Percentiles rank a stretch among this genome's conserved stretches.
Conservation (phyloP, 495 filamentous ascomycete genomes). For the Podospora australis region DNA sequence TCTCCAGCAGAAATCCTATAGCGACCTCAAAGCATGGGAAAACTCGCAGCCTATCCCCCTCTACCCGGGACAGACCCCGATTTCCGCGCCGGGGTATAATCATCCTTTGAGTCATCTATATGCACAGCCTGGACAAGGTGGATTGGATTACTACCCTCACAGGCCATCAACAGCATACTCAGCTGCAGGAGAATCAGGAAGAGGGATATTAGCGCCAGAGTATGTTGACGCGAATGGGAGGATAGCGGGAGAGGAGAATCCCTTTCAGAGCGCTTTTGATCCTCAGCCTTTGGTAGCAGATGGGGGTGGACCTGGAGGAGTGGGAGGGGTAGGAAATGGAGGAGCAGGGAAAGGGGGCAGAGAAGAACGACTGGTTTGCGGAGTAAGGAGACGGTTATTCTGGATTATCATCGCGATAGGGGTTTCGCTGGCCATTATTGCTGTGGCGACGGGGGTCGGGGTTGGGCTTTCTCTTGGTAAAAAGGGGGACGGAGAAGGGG, state of each 20-base stretch:
- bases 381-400: conserved; percentile 2
- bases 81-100: too few relatives aligned
- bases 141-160: neutral
- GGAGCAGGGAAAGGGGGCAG: neutral
- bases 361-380: conserved; percentile 1
- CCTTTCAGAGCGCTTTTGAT: neutral
- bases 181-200: neutral
- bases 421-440: conserved; percentile 5
- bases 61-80: too few relatives aligned
- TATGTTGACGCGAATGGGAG: neutral
- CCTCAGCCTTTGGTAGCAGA: neutral
- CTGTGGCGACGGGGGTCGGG: conserved; percentile 8
- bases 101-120: too few relatives aligned
- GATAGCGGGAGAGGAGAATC: neutral
- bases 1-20: neutral
- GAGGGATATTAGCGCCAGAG: neutral
- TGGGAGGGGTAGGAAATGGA: neutral
- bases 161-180: neutral
- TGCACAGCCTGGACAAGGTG: neutral
- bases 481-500: neutral
- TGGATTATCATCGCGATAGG: conserved; percentile 2
- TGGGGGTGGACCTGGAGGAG: neutral
- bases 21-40: neutral
- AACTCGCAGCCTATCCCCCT: neutral
- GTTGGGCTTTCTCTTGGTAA: neutral